Conservation (phyloP, 495 filamentous ascomycete genomes). For the Neurospora sp. region DNA sequence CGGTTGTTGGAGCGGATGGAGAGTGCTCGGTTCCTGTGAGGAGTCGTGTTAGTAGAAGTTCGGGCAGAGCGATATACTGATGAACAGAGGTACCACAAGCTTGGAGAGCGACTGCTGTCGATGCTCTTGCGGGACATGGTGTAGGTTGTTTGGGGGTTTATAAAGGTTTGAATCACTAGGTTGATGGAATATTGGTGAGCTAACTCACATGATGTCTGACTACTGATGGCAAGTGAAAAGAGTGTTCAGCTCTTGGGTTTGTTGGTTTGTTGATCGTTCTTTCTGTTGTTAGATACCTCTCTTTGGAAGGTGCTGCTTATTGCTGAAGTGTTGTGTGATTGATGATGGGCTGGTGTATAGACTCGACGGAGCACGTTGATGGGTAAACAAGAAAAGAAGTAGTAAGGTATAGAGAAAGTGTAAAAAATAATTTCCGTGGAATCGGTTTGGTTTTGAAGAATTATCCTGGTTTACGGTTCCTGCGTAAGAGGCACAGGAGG, state of each 20-base stretch:
- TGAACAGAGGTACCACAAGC: constrained; percentile 12
- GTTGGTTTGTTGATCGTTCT: not conserved
- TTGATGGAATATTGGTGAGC: not conserved
- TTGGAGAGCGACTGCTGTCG: constrained; percentile 14
- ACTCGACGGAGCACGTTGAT: not conserved
- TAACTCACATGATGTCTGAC: constrained; percentile 2
- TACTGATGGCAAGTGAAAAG: not conserved
- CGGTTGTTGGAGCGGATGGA: constrained; percentile 30
- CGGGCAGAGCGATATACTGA: not conserved
- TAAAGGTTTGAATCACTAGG: not conserved
- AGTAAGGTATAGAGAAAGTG: not conserved
- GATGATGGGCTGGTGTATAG: not conserved
- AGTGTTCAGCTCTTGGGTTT: not conserved
- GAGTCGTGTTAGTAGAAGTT: not conserved
- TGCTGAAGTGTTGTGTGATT: not conserved
- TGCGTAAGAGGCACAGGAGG: not conserved
- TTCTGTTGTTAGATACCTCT: not conserved
- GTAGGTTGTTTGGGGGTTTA: not conserved
- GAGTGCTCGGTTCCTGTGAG: constrained; percentile 46
- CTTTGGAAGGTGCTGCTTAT: not conserved
- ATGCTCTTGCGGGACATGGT: constrained; percentile 20
- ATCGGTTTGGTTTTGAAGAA: not conserved
- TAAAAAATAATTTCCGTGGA: not conserved
- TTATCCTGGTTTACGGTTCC: not conserved
- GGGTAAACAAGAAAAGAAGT: not conserved